Conservation (phyloP, 1,284 basidiomycete species). For the Apiotrichum veenhuisii region DNA sequence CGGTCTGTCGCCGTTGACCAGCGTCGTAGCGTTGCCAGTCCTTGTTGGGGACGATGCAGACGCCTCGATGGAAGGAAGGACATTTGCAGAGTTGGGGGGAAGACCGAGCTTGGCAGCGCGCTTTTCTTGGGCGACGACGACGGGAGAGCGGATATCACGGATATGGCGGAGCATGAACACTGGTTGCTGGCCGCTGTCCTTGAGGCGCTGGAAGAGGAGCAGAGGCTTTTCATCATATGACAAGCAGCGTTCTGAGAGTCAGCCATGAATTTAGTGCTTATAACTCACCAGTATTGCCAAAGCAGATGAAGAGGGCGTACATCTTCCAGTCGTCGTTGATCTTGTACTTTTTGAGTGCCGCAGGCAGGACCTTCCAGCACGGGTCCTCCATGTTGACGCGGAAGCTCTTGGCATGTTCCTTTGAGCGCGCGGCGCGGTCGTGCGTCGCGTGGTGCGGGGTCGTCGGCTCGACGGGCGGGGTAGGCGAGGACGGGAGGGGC, state of each 20-base stretch:
- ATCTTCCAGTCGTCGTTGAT: conserved; percentile 99
- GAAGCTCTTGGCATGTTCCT: conserved; percentile 52
- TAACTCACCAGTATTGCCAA: conserved; percentile 74
- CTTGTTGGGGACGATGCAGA: conserved; percentile 37
- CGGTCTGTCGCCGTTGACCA: background rate
- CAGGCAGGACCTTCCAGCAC: conserved; percentile 95
- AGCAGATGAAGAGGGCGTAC: conserved; percentile 99
- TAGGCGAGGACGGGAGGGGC: conserved; percentile 16
- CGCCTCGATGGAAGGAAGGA: conserved; percentile 35
- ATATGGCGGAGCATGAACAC: conserved; percentile 99
- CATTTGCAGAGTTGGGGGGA: conserved; percentile 25
- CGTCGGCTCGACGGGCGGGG: conserved; percentile 13
- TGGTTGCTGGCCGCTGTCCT: conserved; percentile 94
- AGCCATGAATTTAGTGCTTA: background rate
- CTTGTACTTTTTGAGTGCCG: conserved; percentile 96
- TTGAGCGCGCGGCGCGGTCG: conserved; percentile 27
- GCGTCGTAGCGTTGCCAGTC: background rate
- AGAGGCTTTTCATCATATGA: conserved; percentile 98
- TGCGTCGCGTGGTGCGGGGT: conserved; percentile 16
- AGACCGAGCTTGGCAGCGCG: conserved; percentile 58
- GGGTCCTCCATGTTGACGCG: conserved; percentile 82
- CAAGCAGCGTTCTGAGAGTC: conserved; percentile 76
- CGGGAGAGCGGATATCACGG: conserved; percentile 88
- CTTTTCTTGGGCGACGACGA: conserved; percentile 89
- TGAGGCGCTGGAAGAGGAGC: conserved; percentile 92